Evolutionary conservation across 2,329 filamentous ascomycete genomes (phyloP), one percentile per base, ranked within the genome.

Genomic region (Colletotrichum sp.): DNA sequence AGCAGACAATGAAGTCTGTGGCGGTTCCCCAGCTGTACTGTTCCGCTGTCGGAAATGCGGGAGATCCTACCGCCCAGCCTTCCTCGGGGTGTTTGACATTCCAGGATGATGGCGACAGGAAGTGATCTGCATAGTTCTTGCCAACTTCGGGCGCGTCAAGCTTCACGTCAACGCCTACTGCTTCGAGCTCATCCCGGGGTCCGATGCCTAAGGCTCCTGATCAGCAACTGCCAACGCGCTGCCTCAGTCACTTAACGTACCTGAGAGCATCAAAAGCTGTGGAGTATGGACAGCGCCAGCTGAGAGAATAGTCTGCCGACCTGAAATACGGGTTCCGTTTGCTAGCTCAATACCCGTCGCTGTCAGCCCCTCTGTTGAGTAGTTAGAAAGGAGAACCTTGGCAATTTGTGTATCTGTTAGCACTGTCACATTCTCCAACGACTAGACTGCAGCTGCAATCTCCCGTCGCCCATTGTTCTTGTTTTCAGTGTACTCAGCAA

Each of bases 231-330:
- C 13, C 2, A 59, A 5, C 1, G 18, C 27, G 15, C 0, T n/a
- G 29, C 11, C n/a, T 1, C 4, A 51, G 11, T 0, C 3, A 47
- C 29, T 18, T 5, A 0, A 64, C 61, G 3, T 51, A 64, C 61
- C 61, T 15, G 88, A 90, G 18, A 87, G 86, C 76, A 88, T 84
- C 6, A 90, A 83, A 36, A 90, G 85, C n/a, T 84, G 84, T 2
- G 88, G 87, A 51, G 86, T 88, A 77, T 86, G 87, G 77, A 88
- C 89, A 18, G 87, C 82, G 4, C 88, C 88, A 3, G 83, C 84
- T 13, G 83, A 84, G 11, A 88, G 78, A 8, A 88, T 82, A 77
- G 87, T 75, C 72, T 84, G 77, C 16, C 79, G 76, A 66, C 80
- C 77, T 75, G 75, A 51, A 33, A 81, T 80, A 12, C 78, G 65